Evolutionary conservation across 352 stramenopile genomes (phyloP).

Genomic region (Thraustochytrium striatum): DNA sequence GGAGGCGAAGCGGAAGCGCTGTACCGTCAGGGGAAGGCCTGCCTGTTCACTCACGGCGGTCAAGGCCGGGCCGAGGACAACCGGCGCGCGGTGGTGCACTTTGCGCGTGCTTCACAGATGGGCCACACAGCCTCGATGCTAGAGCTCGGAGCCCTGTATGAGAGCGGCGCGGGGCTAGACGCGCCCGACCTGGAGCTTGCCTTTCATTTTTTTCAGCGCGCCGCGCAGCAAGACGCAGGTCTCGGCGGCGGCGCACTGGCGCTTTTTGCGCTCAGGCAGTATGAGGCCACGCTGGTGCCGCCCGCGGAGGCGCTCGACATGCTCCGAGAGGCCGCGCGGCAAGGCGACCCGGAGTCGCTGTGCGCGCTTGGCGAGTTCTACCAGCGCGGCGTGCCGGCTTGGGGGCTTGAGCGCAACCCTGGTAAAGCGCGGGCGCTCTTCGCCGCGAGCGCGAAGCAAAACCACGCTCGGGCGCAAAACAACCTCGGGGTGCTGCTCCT

Average conservation of each 20-base stretch:
- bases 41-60: not conserved
- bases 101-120: not conserved
- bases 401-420: not conserved
- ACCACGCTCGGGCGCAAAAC: constrained; percentile 17
- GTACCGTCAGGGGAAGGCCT: not conserved
- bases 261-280: not conserved
- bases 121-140: constrained; percentile 6
- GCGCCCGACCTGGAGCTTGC: constrained; percentile 6
- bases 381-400: not conserved
- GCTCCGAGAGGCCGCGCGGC: not conserved
- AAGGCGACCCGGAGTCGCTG: not conserved
- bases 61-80: not conserved
- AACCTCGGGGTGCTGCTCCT: constrained; percentile 35
- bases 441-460: not conserved
- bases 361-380: constrained; percentile 33
- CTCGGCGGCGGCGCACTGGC: not conserved
- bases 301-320: not conserved
- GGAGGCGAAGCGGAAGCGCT: too few relatives aligned
- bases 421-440: constrained; percentile 18
- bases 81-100: not conserved
- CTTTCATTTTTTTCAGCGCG: not conserved
- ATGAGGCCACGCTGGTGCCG: not conserved
- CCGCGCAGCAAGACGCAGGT: not conserved
- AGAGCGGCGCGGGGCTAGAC: not conserved
- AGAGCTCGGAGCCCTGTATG: not conserved